phyloP scores from a whole-genome alignment of 257 asterid genomes.

The Fraxinus excelsior region DNA sequence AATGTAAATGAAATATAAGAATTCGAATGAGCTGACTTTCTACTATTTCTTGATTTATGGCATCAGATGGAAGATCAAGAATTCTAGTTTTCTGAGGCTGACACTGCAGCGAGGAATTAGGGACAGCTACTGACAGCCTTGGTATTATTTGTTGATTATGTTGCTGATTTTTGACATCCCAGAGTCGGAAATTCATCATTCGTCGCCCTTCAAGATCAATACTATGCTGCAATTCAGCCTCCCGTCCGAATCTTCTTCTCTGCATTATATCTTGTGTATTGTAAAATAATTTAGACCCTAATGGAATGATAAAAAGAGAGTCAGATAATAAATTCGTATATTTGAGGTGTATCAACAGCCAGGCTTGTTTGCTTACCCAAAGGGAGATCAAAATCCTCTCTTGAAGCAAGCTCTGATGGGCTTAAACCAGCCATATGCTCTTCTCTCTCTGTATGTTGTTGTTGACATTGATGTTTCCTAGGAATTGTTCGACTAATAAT shows the following conservation, averaged over 20 bases:
- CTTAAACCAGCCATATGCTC: slow-evolving; percentile 64
- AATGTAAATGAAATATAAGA: not conserved
- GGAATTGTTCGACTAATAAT: slow-evolving; percentile 1
- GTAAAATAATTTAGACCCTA: slow-evolving; percentile 69
- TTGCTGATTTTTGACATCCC: slow-evolving; percentile 65
- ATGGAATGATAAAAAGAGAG: not conserved
- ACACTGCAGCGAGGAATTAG: slow-evolving; percentile 44
- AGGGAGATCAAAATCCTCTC: slow-evolving; percentile 69
- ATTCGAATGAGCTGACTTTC: slow-evolving; percentile 47
- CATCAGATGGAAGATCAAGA: slow-evolving; percentile 33
- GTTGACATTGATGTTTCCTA: slow-evolving; percentile 39
- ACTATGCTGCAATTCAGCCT: slow-evolving; percentile 73
- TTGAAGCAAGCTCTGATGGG: slow-evolving; percentile 62
- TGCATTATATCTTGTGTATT: slow-evolving; percentile 68
- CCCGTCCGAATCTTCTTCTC: slow-evolving; percentile 75
- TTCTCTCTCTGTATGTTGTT: slow-evolving; percentile 67
- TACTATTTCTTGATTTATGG: slow-evolving; percentile 40
- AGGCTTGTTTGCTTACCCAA: slow-evolving; percentile 49
- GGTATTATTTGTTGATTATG: slow-evolving; percentile 45
- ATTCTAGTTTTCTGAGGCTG: slow-evolving; percentile 45
- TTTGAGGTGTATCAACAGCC: not conserved
- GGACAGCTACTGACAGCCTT: slow-evolving; percentile 39
- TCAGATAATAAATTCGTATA: not conserved
- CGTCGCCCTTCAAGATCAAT: slow-evolving; percentile 76
- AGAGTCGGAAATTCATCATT: slow-evolving; percentile 66